phyloP scores from a whole-genome alignment of 306 rosid genomes.

The Pyrus betulifolia region DNA sequence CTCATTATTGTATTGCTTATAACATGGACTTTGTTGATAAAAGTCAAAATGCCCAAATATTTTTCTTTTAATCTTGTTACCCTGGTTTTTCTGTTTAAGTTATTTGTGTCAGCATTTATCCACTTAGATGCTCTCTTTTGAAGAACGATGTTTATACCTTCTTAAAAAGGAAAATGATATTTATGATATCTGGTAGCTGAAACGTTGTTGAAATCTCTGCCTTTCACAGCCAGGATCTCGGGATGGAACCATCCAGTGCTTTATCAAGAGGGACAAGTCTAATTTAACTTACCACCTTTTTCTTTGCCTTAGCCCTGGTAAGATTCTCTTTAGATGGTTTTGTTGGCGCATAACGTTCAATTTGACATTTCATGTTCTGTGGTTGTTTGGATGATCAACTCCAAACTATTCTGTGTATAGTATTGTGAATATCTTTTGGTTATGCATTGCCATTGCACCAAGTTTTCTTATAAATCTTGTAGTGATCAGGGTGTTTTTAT shows the following conservation, averaged over 20 bases:
- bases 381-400: neutral
- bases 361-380: neutral
- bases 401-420: neutral
- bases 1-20: neutral
- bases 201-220: neutral
- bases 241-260: slow-evolving; percentile 81
- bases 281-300: slow-evolving; percentile 74
- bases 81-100: neutral
- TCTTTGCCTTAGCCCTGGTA: slow-evolving; percentile 90
- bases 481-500: neutral
- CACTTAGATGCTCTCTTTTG: neutral
- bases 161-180: neutral
- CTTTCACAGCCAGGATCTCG: slow-evolving; percentile 71
- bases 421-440: neutral
- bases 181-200: neutral
- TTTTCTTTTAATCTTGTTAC: neutral
- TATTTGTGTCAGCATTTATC: neutral
- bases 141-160: neutral
- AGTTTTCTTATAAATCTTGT: neutral
- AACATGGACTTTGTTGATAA: neutral
- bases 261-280: slow-evolving; percentile 91
- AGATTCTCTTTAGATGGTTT: slow-evolving; percentile 14
- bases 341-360: neutral
- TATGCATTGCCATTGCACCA: neutral
- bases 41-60: neutral